Base-by-base conservation (phyloP, 2,329 filamentous ascomycete genomes). In the Teratosphaeriaceae sp. region DNA sequence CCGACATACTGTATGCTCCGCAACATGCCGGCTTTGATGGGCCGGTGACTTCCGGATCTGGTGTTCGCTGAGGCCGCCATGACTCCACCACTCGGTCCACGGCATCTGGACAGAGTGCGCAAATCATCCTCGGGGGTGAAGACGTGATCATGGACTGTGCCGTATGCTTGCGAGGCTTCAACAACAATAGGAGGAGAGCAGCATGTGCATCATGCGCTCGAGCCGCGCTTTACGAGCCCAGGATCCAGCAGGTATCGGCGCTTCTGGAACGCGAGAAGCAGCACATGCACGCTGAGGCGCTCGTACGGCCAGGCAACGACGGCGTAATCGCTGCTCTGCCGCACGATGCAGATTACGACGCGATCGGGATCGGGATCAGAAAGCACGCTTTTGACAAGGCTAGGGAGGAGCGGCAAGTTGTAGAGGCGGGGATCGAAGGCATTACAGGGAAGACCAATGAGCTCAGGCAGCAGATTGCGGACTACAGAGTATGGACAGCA, bases 381-480 rank as follows among this genome's bases (percentile, higher is more conserved):
- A 67, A 65, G 38, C 47, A 67, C 19, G 63, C 66, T 39, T 55
- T 66, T 38, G 62, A 69, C 38, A 61, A 61, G 30, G 61, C 61
- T 1, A 57, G 59, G 37, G 71, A 72, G 3, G 76, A 82, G 51
- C 76, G 74, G 45, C 65, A 71, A 15, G 70, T 73, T 42, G 70
- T 64, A 12, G 59, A 67, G 22, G 77, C 81, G 40, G 74, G 78
- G 40, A 81, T 85, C 2, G 69, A 72, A 40, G 69, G 75, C 45
- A 82, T 89, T 49, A 74, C 82, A 13, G 78, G 77, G 12, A 76
- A 82, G 46, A 79, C 82, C 5, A 73, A 79, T 39, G 73, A 72
- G 58, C 69, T 92, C 38, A 61, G 59, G 34, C 44, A 57, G 38
- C 61, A 71, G 49, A 68, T 73, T 43, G 66, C 67, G 19, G 54